phyloP scores from a whole-genome alignment of 257 asterid genomes.

The Catharanthus roseus region DNA sequence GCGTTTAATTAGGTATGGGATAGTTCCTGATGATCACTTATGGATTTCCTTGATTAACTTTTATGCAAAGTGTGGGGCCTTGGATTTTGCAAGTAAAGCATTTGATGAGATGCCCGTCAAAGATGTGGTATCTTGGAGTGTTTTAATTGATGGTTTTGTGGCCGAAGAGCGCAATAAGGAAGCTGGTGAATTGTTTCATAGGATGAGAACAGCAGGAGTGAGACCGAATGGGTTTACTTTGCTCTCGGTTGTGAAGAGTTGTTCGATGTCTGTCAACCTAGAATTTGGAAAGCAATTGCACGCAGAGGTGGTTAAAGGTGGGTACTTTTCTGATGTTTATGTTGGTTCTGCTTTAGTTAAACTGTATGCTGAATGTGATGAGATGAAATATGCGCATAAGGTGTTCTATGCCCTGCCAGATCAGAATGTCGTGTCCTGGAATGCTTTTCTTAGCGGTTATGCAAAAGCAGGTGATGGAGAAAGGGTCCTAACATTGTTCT shows the following conservation, averaged over 20 bases:
- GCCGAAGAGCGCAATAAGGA: conserved; percentile 55
- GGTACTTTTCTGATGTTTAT: conserved; percentile 53
- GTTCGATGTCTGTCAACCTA: conserved; percentile 54
- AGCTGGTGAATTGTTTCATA: conserved; percentile 48
- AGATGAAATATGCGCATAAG: conserved; percentile 52
- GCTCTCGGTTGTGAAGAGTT: conserved; percentile 68
- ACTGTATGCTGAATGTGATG: conserved; percentile 63
- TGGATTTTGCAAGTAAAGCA: conserved; percentile 31
- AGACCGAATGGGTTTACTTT: conserved; percentile 73
- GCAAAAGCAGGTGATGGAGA: conserved; percentile 63
- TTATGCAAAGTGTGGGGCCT: conserved; percentile 60
- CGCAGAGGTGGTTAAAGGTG: conserved; percentile 60
- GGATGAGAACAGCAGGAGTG: conserved; percentile 58
- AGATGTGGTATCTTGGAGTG: conserved; percentile 79
- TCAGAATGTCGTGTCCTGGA: conserved; percentile 71
- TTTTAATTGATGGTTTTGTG: conserved; percentile 73
- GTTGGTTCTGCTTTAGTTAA: conserved; percentile 72
- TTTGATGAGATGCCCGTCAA: conserved; percentile 50
- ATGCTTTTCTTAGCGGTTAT: conserved; percentile 72
- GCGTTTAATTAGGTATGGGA: conserved; percentile 38
- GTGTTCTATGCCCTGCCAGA: conserved; percentile 62
- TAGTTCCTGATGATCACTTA: conserved; percentile 56
- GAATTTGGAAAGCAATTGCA: conserved; percentile 72
- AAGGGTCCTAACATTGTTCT: conserved; percentile 50
- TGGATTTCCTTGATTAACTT: conserved; percentile 72